Conservation (phyloP, 345 rosid species). For the Pelargonium nanum region DNA sequence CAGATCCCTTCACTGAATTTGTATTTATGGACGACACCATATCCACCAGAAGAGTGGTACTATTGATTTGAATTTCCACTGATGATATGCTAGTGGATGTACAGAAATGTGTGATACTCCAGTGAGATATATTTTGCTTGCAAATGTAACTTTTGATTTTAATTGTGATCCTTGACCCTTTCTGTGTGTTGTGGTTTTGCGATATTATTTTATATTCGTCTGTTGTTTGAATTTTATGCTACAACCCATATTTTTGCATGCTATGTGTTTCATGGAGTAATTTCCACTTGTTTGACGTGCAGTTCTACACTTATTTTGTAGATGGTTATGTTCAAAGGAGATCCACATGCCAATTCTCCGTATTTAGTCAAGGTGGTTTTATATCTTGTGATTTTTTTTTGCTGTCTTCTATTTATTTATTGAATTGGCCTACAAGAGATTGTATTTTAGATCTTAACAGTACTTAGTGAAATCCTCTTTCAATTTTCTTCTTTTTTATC, state of each 20-base stretch:
- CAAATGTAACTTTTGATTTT: not conserved
- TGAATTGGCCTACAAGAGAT: not conserved
- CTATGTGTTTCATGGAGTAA: conserved; percentile 41
- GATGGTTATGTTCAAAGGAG: conserved; percentile 62
- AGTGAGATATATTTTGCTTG: not conserved
- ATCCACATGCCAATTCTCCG: conserved; percentile 52
- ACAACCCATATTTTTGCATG: not conserved
- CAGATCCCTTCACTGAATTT: not conserved
- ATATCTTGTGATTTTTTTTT: not conserved
- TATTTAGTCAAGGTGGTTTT: conserved; percentile 53
- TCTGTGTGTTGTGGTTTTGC: not conserved
- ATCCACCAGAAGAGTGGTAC: not conserved
- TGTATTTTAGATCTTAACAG: not conserved
- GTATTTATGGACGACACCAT: not conserved
- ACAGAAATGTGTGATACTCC: not conserved
- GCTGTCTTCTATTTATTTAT: not conserved
- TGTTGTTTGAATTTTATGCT: not conserved
- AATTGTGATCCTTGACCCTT: not conserved
- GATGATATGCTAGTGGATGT: not conserved
- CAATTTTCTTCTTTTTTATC: conserved; percentile 13
- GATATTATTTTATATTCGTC: not conserved
- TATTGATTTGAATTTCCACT: not conserved
- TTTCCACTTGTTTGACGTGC: conserved; percentile 69
- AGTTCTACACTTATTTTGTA: conserved; percentile 85
- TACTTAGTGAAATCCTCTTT: not conserved